phyloP scores from a whole-genome alignment of 345 rosid genomes.

The Rhodamnia argentea region DNA sequence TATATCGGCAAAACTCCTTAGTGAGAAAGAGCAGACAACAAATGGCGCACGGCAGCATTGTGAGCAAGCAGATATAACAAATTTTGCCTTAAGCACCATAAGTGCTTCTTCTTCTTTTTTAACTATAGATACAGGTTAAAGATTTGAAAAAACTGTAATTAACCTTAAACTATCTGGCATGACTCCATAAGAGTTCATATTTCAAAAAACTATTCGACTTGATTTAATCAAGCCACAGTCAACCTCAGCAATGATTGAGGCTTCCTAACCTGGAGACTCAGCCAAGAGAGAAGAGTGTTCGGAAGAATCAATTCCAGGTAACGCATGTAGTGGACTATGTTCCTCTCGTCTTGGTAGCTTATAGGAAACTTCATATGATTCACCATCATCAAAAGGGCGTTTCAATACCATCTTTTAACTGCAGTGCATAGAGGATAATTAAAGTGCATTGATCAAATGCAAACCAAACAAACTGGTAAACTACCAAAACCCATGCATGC shows the following conservation, averaged over 20 bases:
- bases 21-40: neutral
- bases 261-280: slow-evolving; percentile 23
- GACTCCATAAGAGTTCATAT: neutral
- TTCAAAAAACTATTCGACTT: neutral
- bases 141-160: neutral
- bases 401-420: slow-evolving; percentile 40
- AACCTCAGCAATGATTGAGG: neutral
- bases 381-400: slow-evolving; percentile 36
- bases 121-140: neutral
- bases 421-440: neutral
- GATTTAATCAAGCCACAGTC: neutral
- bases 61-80: neutral
- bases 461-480: neutral
- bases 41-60: neutral
- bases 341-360: slow-evolving; percentile 39
- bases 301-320: slow-evolving; percentile 5
- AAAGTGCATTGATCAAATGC: neutral
- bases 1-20: neutral
- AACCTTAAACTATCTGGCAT: neutral
- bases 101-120: neutral
- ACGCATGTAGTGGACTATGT: slow-evolving; percentile 4
- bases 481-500: neutral
- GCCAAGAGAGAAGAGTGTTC: neutral
- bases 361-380: slow-evolving; percentile 19
- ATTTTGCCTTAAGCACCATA: neutral